phyloP scores from a whole-genome alignment of 345 rosid species.

The Ailanthus altissimus region DNA sequence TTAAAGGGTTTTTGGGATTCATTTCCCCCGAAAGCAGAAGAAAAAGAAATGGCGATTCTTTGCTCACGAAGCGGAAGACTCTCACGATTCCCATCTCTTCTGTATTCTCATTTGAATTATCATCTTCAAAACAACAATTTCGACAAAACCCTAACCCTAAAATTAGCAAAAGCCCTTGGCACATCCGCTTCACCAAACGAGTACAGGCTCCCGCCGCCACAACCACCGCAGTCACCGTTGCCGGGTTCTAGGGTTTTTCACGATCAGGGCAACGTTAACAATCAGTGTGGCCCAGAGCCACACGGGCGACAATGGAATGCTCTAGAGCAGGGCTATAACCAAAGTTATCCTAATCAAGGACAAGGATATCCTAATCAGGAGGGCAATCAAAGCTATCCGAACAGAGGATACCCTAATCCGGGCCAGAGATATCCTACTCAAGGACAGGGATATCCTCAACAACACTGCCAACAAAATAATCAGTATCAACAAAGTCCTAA shows the following conservation, averaged over 20 bases:
- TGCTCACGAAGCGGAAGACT: slow-evolving; percentile 28
- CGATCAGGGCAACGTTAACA: slow-evolving; percentile 13
- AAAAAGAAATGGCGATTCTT: slow-evolving; percentile 42
- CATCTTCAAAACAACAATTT: background rate
- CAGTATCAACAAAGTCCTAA: slow-evolving; percentile 23
- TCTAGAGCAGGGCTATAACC: slow-evolving; percentile 23
- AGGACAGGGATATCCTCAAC: slow-evolving; percentile 26
- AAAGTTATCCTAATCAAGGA: slow-evolving; percentile 12
- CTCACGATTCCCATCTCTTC: slow-evolving; percentile 32
- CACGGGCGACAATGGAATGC: slow-evolving; percentile 35
- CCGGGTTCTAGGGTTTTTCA: slow-evolving; percentile 38
- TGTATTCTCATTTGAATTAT: slow-evolving; percentile 20
- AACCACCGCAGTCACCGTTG: slow-evolving; percentile 29
- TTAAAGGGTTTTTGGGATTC: slow-evolving; percentile 27
- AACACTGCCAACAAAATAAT: slow-evolving; percentile 14
- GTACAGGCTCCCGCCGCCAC: slow-evolving; percentile 34
- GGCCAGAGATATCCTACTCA: slow-evolving; percentile 31
- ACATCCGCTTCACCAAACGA: slow-evolving; percentile 44
- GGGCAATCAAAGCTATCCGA: slow-evolving; percentile 25
- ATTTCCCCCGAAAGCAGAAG: background rate
- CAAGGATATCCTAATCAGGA: slow-evolving; percentile 26
- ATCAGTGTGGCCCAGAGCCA: slow-evolving; percentile 35
- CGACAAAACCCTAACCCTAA: slow-evolving; percentile 18
- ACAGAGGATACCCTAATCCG: slow-evolving; percentile 23
- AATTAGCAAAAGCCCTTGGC: slow-evolving; percentile 35